Conservation (phyloP, 805 yeast species). For the Zygosaccharomyces gambellarensis region DNA sequence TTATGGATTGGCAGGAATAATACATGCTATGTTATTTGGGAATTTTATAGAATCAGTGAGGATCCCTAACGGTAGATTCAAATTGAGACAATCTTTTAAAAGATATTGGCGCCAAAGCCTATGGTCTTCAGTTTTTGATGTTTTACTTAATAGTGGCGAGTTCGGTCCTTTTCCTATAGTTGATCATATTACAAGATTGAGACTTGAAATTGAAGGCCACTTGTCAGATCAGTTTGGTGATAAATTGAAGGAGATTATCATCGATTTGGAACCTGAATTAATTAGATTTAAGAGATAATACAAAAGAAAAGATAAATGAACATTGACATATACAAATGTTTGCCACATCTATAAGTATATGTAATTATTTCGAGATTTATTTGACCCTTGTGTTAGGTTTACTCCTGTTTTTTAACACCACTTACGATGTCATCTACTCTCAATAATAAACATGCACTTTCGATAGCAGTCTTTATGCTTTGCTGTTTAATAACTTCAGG, state of each 20-base stretch:
- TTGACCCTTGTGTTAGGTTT: slow-evolving; percentile 4
- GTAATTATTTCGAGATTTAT: not conserved
- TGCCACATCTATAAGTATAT: slow-evolving; percentile 1
- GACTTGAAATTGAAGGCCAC: slow-evolving; percentile 14
- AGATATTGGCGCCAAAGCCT: slow-evolving; percentile 70
- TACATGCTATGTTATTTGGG: slow-evolving; percentile 73
- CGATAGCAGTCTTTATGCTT: slow-evolving; percentile 95
- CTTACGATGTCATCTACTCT: slow-evolving; percentile 97
- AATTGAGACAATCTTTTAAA: slow-evolving; percentile 47
- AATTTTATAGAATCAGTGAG: slow-evolving; percentile 46
- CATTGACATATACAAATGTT: not conserved
- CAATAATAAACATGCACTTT: slow-evolving; percentile 88
- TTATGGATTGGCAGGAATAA: slow-evolving; percentile 70
- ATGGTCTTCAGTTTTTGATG: slow-evolving; percentile 65
- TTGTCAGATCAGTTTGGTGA: slow-evolving; percentile 15
- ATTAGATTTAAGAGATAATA: slow-evolving; percentile 9
- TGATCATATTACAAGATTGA: slow-evolving; percentile 15
- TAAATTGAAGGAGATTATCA: slow-evolving; percentile 33
- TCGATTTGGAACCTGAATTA: slow-evolving; percentile 36
- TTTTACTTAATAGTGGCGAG: slow-evolving; percentile 54
- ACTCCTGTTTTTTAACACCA: slow-evolving; percentile 68
- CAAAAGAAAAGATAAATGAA: slow-evolving; percentile 1
- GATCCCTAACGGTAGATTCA: slow-evolving; percentile 29
- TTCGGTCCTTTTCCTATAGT: slow-evolving; percentile 40
- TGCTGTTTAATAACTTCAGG: slow-evolving; percentile 98